These are phyloP conservation scores for Hygrophila difformis DNA, from an alignment of 257 asterid species.

Conservation along the genomic window DNA sequence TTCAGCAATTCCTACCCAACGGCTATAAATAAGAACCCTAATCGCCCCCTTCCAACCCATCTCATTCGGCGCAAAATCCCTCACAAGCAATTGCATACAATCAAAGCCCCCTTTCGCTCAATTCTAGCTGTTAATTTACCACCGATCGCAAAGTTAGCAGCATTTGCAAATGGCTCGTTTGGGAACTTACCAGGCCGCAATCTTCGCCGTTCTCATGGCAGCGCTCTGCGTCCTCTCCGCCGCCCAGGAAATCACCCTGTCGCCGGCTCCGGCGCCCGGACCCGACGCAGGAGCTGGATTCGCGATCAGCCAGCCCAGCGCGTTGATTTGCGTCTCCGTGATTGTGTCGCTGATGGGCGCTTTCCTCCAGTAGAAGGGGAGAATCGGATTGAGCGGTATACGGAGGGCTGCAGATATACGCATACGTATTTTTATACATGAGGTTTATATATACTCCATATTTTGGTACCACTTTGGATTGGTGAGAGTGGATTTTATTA, in stretches of 20 bases:
- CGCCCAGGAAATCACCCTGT: constrained; percentile 12
- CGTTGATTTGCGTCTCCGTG: constrained; percentile 21
- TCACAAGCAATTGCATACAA: neutral
- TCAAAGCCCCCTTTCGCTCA: neutral
- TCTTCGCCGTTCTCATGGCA: constrained; percentile 9
- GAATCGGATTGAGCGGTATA: neutral
- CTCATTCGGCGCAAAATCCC: neutral
- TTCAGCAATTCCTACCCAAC: too few species aligned
- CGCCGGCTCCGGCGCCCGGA: constrained; percentile 26
- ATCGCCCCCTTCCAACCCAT: neutral
- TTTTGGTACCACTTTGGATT: neutral
- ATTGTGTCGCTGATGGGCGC: constrained; percentile 19
- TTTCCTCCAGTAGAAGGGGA: constrained; percentile 17
- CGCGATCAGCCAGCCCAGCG: neutral
- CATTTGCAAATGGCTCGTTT: neutral
- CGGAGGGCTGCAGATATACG: neutral
- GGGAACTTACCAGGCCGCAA: neutral
- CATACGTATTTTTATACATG: neutral
- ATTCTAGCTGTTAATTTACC: too few species aligned
- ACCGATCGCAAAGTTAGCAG: neutral
- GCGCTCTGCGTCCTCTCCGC: constrained; percentile 15
- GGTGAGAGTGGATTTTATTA: constrained; percentile 7
- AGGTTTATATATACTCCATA: too few species aligned
- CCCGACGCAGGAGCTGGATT: constrained; percentile 30
- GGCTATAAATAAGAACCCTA: too few species aligned